Evolutionary conservation across 2,329 filamentous ascomycete species (phyloP).

Genomic region (Xylariales sp.): DNA sequence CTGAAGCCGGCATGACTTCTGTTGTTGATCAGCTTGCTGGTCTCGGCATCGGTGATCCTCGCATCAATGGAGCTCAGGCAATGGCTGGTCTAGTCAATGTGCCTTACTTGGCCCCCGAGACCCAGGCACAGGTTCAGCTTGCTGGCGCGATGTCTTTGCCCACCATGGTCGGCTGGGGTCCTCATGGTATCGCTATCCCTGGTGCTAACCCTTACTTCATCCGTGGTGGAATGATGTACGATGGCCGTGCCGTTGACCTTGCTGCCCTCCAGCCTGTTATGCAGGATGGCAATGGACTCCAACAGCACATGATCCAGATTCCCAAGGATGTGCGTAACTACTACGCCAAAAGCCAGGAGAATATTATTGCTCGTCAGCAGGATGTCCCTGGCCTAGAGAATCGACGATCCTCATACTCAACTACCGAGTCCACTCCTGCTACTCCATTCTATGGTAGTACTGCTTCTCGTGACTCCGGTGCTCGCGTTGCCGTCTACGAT

Average conservation of each 20-base stretch:
- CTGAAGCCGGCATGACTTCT: conserved; percentile 20
- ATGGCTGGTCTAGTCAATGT: neutral
- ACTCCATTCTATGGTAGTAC: conserved; percentile 60
- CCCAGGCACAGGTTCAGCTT: neutral
- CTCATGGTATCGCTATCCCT: neutral
- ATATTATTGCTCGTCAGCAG: conserved; percentile 40
- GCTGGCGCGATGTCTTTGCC: neutral
- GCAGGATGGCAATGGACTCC: neutral
- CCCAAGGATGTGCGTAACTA: conserved; percentile 28
- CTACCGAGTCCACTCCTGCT: conserved; percentile 61
- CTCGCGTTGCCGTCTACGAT: conserved; percentile 55
- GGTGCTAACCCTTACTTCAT: neutral
- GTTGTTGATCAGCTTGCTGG: conserved; percentile 25
- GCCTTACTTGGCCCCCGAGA: neutral
- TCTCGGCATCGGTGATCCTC: conserved; percentile 26
- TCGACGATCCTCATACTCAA: conserved; percentile 64
- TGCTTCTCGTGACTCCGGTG: conserved; percentile 54
- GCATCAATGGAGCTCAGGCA: neutral
- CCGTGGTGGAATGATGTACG: neutral
- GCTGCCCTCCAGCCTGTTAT: neutral
- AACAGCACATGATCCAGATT: conserved; percentile 9
- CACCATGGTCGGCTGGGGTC: no score
- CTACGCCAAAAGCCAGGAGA: conserved; percentile 50
- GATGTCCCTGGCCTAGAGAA: conserved; percentile 62
- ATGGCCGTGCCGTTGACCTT: neutral